Conservation (phyloP, 257 asterid species). For the Cynanchum wilfordii region DNA sequence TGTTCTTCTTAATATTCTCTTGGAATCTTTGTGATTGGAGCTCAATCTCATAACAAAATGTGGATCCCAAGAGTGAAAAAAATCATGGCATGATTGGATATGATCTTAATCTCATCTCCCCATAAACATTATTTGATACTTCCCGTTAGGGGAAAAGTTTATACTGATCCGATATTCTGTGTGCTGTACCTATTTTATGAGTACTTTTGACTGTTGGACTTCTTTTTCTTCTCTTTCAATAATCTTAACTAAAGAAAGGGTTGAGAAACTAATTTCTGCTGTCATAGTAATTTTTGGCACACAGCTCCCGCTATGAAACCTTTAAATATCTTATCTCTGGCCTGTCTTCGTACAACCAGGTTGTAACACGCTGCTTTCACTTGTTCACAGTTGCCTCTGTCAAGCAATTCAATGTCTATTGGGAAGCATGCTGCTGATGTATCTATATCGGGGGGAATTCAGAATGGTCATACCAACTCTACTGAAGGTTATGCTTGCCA, state of each 20-base stretch:
- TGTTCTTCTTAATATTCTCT: not conserved
- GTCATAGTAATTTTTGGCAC: not conserved
- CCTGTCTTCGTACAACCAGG: not conserved
- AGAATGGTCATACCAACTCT: conserved; percentile 1
- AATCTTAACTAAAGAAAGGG: not conserved
- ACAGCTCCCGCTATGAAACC: not conserved
- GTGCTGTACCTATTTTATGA: not conserved
- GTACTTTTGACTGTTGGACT: not conserved
- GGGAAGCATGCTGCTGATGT: not conserved
- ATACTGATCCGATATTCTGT: not conserved
- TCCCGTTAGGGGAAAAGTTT: not conserved
- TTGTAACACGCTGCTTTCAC: not conserved
- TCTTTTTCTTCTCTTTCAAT: too few relatives aligned
- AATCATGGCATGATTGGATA: not conserved
- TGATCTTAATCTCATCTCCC: not conserved
- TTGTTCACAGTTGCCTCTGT: conserved; percentile 7
- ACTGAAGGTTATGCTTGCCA: conserved; percentile 3
- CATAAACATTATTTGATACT: not conserved
- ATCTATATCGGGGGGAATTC: conserved; percentile 5
- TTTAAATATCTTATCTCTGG: not conserved
- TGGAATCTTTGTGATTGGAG: not conserved
- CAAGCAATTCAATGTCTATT: conserved; percentile 1
- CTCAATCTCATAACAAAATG: not conserved
- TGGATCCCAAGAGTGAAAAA: not conserved
- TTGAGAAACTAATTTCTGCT: not conserved